Base-by-base conservation (phyloP, 257 asterid genomes). In the Eucommia ulmoides region DNA sequence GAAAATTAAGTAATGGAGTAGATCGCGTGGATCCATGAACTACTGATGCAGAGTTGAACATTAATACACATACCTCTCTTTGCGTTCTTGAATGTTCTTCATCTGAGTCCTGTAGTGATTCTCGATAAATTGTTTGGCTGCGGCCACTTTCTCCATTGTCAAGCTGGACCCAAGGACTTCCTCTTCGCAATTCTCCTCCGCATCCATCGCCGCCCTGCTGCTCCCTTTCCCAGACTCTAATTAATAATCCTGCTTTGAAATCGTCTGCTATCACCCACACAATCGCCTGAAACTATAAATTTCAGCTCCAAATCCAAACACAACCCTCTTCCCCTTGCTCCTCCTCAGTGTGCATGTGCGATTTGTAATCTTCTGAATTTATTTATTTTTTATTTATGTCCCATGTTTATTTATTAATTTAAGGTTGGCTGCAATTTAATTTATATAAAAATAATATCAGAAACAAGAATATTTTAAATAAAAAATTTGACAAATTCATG, bases 121-220 rank as follows among this genome's bases (percentile, higher is more conserved):
- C 77, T 89, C 98, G 60, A 89, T 89, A 72, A 66, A 89, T 77
- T 89, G 84, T 50, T 89, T 89, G 0, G 98, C 98, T 49, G 98
- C 98, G 16, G 96, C 96, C n/a, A 89, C 98, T 73, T 82, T 89
- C 63, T 89, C 98, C 96, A 89, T 82, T 44, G 98, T 89, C 65
- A 78, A 71, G 64, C 85, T 85, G 20, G 98, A 89, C 20, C 94
- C 96, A 14, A 77, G 71, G 64, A 80, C 65, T 61, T 85, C 98
- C 53, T 80, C 96, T 50, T 70, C 84, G 5, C 66, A 52, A 51
- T 59, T 64, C 8, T 38, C 45, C 67, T 23, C 18, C 11, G 3
- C 17, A 50, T 67, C 53, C 71, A 35, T 17, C 65, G 24, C 59
- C 38, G 45, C 50, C 45, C 26, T 23, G n/a, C 57, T 60, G 55